These are phyloP conservation scores for Tetracladium setigerum DNA, from an alignment of 495 filamentous ascomycete species.

Conservation along the genomic window DNA sequence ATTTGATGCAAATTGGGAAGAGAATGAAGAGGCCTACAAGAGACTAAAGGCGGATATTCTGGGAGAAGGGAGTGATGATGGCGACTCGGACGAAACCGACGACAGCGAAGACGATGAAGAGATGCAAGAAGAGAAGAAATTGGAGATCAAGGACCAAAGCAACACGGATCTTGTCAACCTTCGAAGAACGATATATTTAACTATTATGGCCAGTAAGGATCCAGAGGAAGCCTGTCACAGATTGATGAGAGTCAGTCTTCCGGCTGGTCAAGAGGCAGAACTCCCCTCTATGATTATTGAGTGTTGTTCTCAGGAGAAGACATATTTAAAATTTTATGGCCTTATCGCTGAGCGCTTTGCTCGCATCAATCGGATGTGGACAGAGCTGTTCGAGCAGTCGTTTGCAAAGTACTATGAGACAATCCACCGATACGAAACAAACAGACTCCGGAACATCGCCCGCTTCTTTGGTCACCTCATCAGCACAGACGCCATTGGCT, in stretches of 20 bases:
- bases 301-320: slow-evolving; percentile 89
- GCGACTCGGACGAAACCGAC: slow-evolving; percentile 61
- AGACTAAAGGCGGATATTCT: slow-evolving; percentile 88
- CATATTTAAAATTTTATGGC: slow-evolving; percentile 95
- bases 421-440: slow-evolving; percentile 94
- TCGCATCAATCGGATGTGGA: slow-evolving; percentile 92
- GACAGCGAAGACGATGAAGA: slow-evolving; percentile 78
- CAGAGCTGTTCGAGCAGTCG: slow-evolving; percentile 76
- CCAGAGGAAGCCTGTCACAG: slow-evolving; percentile 97
- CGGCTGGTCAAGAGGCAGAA: slow-evolving; percentile 80
- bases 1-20: slow-evolving; percentile 80
- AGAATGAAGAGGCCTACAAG: slow-evolving; percentile 84
- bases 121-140: slow-evolving; percentile 53
- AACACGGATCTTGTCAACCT: slow-evolving; percentile 94
- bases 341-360: slow-evolving; percentile 90
- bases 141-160: slow-evolving; percentile 97
- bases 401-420: slow-evolving; percentile 95
- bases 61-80: slow-evolving; percentile 79
- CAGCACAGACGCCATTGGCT: slow-evolving; percentile 78
- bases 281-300: slow-evolving; percentile 95
- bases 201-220: slow-evolving; percentile 89
- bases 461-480: slow-evolving; percentile 91
- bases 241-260: slow-evolving; percentile 84
- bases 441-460: slow-evolving; percentile 87
- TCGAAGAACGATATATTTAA: slow-evolving; percentile 90